Evolutionary conservation across 2,329 filamentous ascomycete species (phyloP).

Genomic region (Davidsoniella neocaledoniae): DNA sequence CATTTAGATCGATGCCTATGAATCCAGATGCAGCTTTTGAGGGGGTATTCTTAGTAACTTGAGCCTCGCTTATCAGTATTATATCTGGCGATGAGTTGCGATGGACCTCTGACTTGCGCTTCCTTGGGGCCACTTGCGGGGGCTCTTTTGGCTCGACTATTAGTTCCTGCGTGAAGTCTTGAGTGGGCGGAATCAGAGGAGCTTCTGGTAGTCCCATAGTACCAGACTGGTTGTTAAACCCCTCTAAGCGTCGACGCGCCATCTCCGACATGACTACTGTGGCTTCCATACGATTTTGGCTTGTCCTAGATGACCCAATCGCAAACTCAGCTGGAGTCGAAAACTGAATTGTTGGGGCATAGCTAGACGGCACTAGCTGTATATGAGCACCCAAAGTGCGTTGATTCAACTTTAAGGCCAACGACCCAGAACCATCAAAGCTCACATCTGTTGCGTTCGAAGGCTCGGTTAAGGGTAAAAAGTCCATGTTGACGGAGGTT

Average conservation of each 20-base stretch:
- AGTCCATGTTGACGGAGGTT: not conserved
- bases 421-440: not conserved
- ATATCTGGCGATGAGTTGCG: slow-evolving; percentile 1
- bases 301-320: not conserved
- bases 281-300: not conserved
- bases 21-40: not conserved
- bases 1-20: not conserved
- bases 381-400: not conserved
- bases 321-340: slow-evolving; percentile 1
- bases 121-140: not conserved
- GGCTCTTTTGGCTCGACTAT: too few species aligned
- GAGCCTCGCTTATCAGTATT: not conserved
- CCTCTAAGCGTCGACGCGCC: too few species aligned
- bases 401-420: not conserved
- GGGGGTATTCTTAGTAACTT: not conserved
- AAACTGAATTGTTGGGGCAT: not conserved
- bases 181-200: not conserved
- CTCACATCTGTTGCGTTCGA: not conserved
- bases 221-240: too few species aligned
- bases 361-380: not conserved
- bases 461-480: not conserved
- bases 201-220: too few species aligned
- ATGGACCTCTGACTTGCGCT: not conserved
- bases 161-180: not conserved
- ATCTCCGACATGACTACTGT: not conserved